Conservation (phyloP, 768 basidiomycete species). For the Megacollybia marginata region DNA sequence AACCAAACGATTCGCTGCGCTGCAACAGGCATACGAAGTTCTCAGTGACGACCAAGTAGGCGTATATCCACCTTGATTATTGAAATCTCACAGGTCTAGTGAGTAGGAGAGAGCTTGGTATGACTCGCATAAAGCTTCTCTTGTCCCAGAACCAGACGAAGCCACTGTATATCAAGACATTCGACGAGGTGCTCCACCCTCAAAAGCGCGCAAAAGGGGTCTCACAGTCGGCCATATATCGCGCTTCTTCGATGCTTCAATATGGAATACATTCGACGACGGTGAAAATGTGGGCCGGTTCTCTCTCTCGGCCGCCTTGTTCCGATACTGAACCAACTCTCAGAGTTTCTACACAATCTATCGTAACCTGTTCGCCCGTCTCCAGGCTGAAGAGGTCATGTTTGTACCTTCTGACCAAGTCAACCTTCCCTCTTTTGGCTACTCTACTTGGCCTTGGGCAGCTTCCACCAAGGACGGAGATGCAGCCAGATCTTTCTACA, state of each 20-base stretch:
- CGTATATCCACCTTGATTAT: background rate
- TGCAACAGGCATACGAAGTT: conserved; percentile 97
- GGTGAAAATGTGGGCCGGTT: conserved; percentile 41
- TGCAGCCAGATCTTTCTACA: conserved; percentile 73
- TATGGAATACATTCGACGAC: conserved; percentile 64
- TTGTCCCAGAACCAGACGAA: conserved; percentile 77
- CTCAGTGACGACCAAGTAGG: conserved; percentile 91
- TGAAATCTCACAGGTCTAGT: conserved; percentile 9
- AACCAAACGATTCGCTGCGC: conserved; percentile 75
- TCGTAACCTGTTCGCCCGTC: conserved; percentile 75
- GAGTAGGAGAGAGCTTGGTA: conserved; percentile 98
- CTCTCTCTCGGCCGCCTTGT: background rate
- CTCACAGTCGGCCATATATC: conserved; percentile 75
- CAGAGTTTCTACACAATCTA: conserved; percentile 92
- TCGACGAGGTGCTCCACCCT: conserved; percentile 55
- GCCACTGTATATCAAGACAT: conserved; percentile 83
- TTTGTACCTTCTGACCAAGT: conserved; percentile 28
- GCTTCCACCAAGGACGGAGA: conserved; percentile 35
- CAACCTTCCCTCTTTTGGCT: conserved; percentile 80
- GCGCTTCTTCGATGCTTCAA: conserved; percentile 71
- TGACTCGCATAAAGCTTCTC: conserved; percentile 81
- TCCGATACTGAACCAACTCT: background rate
- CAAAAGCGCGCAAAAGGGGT: conserved; percentile 57
- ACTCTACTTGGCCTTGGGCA: conserved; percentile 68
- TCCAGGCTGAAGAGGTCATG: conserved; percentile 68